Evolutionary conservation across 1,139 yeast species (phyloP).

Genomic region (Lizanozyma gosingica): DNA sequence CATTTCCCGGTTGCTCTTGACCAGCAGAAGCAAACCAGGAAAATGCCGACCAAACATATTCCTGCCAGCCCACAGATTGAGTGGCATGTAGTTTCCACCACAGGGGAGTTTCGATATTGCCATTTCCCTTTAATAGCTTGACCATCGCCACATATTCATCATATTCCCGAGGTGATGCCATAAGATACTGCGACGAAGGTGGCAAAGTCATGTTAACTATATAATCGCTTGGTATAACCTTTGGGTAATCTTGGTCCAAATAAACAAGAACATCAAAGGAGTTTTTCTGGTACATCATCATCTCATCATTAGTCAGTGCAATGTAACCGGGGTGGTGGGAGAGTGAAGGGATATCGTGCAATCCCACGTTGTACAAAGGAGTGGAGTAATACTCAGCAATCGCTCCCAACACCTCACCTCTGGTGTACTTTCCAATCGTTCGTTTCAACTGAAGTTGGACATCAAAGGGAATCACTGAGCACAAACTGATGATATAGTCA

Average conservation of each 20-base stretch:
- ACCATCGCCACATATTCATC: background rate
- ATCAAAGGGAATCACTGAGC: background rate
- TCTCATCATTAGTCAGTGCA: slow-evolving; percentile 37
- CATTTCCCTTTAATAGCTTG: slow-evolving; percentile 1
- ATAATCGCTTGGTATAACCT: slow-evolving; percentile 1
- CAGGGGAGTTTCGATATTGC: slow-evolving; percentile 19
- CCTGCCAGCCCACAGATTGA: slow-evolving; percentile 35
- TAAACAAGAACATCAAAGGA: slow-evolving; percentile 26
- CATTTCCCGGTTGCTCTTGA: slow-evolving; percentile 12
- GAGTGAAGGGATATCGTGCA: slow-evolving; percentile 19
- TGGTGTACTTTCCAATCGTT: background rate
- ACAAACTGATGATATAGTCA: background rate
- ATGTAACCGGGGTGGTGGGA: slow-evolving; percentile 14
- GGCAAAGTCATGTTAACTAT: slow-evolving; percentile 4
- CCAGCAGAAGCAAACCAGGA: slow-evolving; percentile 47
- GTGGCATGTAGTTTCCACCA: slow-evolving; percentile 36
- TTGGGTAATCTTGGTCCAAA: slow-evolving; percentile 10
- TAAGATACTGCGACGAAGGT: slow-evolving; percentile 4
- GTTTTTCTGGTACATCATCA: slow-evolving; percentile 26
- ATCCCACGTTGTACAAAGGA: slow-evolving; percentile 33
- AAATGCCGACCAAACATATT: slow-evolving; percentile 42
- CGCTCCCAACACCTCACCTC: background rate
- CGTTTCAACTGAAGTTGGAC: background rate
- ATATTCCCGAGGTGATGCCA: background rate
- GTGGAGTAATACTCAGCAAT: slow-evolving; percentile 12